Evolutionary conservation across 805 yeast genomes (phyloP).

Genomic region (Saturnispora diversa): DNA sequence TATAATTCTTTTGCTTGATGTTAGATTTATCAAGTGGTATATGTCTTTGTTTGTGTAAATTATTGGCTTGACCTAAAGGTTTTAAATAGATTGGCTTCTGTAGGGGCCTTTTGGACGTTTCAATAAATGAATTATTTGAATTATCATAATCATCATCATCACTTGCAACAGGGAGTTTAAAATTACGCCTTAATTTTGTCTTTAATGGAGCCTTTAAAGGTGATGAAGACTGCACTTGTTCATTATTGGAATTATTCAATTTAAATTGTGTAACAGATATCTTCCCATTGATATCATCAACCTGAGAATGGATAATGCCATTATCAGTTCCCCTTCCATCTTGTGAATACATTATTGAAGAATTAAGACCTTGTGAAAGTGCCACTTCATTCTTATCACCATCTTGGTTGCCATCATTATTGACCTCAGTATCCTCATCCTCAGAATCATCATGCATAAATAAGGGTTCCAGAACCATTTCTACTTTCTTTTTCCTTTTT

Average conservation of each 20-base stretch:
- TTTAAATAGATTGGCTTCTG: not conserved
- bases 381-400: not conserved
- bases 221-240: not conserved
- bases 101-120: not conserved
- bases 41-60: not conserved
- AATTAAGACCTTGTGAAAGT: conserved; percentile 1
- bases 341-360: not conserved
- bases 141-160: not conserved
- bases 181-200: not conserved
- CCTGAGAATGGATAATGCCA: too few species aligned
- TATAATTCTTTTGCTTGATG: not conserved
- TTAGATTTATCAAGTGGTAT: not conserved
- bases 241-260: not conserved
- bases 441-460: conserved; percentile 1
- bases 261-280: not conserved
- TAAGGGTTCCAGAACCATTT: conserved; percentile 2
- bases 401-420: not conserved
- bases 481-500: not conserved
- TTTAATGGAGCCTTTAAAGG: not conserved
- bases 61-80: not conserved
- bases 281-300: not conserved
- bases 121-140: not conserved
- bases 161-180: not conserved
- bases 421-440: not conserved
- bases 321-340: not conserved